phyloP scores from a whole-genome alignment of 1,139 yeast species.

The Tardiomyces digboiensis region DNA sequence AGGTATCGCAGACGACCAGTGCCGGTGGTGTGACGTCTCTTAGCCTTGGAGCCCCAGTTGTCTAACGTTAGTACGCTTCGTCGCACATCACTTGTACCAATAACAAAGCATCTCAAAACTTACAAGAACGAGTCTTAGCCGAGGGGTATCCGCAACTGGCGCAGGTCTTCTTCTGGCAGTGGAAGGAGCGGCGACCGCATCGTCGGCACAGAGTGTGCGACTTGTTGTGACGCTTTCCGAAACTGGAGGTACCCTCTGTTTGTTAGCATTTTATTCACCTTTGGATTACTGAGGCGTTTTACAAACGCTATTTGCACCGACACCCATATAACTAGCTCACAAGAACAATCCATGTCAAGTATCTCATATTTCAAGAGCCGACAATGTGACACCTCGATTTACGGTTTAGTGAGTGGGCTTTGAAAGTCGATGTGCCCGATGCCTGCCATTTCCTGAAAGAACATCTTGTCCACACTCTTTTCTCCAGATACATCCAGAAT shows the following conservation, averaged over 20 bases:
- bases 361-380: too few relatives aligned
- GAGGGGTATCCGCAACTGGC: constrained; percentile 99
- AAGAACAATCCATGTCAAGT: too few relatives aligned
- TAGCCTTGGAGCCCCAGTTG: constrained; percentile 99
- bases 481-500: too few relatives aligned
- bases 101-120: constrained; percentile 4
- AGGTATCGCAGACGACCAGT: constrained; percentile 99
- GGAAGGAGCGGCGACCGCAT: constrained; percentile 99
- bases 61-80: constrained; percentile 32
- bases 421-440: too few relatives aligned
- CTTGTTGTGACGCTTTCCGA: constrained; percentile 99
- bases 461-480: too few relatives aligned
- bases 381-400: too few relatives aligned
- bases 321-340: too few relatives aligned
- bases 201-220: constrained; percentile 99
- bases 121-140: constrained; percentile 77
- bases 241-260: constrained; percentile 94
- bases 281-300: too few relatives aligned
- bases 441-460: too few relatives aligned
- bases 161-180: constrained; percentile 98
- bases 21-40: constrained; percentile 99
- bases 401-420: too few relatives aligned
- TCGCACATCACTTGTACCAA: constrained; percentile 1
- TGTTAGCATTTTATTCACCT: not conserved
- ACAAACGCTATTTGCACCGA: too few relatives aligned